These are phyloP conservation scores for Urochloa ruziziensis DNA, from an alignment of 176 grass and related monocot genomes.

Conservation along the genomic window DNA sequence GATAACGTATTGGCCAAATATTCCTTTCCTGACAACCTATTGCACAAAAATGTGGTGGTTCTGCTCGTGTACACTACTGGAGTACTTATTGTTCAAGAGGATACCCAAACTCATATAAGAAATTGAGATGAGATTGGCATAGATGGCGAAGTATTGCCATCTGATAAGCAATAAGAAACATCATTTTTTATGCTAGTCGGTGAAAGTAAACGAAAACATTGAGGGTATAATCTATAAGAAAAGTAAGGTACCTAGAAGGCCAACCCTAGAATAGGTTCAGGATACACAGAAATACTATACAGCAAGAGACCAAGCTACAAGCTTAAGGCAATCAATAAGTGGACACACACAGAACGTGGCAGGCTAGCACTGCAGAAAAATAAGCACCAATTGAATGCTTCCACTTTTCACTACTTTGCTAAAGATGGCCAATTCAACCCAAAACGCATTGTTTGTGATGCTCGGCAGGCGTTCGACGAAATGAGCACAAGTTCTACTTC, in stretches of 20 bases:
- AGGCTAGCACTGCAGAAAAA: not conserved
- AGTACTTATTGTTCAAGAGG: not conserved
- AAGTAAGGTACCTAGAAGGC: not conserved
- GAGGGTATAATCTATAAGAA: not conserved
- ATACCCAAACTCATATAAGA: not conserved
- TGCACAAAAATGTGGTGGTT: not conserved
- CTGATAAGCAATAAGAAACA: not conserved
- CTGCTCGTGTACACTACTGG: not conserved
- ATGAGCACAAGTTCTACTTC: not conserved
- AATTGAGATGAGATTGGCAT: not conserved
- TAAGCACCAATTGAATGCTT: not conserved
- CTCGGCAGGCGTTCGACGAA: conserved; percentile 26
- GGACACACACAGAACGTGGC: not conserved
- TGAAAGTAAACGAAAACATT: not conserved
- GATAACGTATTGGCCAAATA: not conserved
- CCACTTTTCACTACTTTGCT: not conserved
- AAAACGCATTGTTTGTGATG: not conserved
- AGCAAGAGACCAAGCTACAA: not conserved
- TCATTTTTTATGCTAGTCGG: not conserved
- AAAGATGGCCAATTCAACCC: not conserved
- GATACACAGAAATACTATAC: not conserved
- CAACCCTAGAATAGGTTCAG: not conserved
- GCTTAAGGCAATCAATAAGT: not conserved
- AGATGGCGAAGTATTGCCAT: not conserved
- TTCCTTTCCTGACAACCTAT: not conserved